Conservation (phyloP, 805 yeast species). For the Hanseniaspora singularis region DNA sequence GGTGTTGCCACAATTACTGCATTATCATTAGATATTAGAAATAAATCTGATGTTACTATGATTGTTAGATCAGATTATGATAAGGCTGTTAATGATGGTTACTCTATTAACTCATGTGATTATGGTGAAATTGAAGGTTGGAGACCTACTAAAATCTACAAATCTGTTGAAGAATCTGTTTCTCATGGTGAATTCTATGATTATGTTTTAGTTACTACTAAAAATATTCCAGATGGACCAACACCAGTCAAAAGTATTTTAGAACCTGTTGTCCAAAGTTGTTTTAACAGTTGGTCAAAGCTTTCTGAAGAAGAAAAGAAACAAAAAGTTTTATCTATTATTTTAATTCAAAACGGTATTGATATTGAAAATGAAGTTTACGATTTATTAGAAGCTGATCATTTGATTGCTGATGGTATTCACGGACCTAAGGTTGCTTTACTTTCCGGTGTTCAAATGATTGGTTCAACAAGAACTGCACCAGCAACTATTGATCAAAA, state of each 20-base stretch:
- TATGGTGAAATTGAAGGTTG: slow-evolving; percentile 42
- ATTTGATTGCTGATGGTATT: slow-evolving; percentile 14
- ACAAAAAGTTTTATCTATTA: slow-evolving; percentile 33
- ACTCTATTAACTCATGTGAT: slow-evolving; percentile 43
- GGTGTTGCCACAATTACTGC: slow-evolving; percentile 73
- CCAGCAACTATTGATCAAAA: slow-evolving; percentile 16
- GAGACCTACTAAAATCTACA: slow-evolving; percentile 37
- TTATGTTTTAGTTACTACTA: slow-evolving; percentile 48
- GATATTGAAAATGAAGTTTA: slow-evolving; percentile 46
- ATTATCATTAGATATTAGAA: slow-evolving; percentile 40
- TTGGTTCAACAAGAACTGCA: slow-evolving; percentile 21
- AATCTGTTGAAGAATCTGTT: slow-evolving; percentile 34
- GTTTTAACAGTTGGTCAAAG: slow-evolving; percentile 9
- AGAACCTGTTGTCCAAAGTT: slow-evolving; percentile 34
- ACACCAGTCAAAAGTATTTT: slow-evolving; percentile 37
- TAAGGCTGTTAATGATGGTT: slow-evolving; percentile 37
- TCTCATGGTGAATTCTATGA: slow-evolving; percentile 33
- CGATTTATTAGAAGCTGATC: slow-evolving; percentile 18
- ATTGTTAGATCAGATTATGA: slow-evolving; percentile 53
- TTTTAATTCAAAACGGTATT: slow-evolving; percentile 56
- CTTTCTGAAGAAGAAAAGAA: slow-evolving; percentile 7
- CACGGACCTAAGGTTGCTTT: slow-evolving; percentile 15
- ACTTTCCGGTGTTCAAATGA: slow-evolving; percentile 19
- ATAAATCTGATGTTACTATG: slow-evolving; percentile 40
- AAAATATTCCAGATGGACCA: slow-evolving; percentile 48